Evolutionary conservation across 306 rosid species (phyloP).

Genomic region (Alnus rubra): DNA sequence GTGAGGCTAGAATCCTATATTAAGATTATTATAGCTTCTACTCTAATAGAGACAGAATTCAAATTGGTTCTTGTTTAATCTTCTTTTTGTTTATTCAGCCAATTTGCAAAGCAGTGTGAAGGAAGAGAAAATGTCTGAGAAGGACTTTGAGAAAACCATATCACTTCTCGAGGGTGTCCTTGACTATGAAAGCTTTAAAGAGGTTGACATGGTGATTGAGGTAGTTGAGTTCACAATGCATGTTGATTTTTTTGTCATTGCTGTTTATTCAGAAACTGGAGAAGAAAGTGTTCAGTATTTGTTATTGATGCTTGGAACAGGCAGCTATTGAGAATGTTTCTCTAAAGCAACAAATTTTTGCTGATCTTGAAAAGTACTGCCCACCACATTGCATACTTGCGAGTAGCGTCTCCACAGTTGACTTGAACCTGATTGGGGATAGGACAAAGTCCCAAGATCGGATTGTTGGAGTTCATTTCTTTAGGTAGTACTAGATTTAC

Average conservation of each 20-base stretch:
- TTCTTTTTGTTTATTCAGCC: no score
- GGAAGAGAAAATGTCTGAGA: slow-evolving; percentile 81
- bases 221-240: slow-evolving; percentile 32
- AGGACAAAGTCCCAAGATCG: slow-evolving; percentile 76
- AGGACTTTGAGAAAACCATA: slow-evolving; percentile 54
- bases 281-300: slow-evolving; percentile 13
- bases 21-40: neutral
- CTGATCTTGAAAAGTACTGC: slow-evolving; percentile 91
- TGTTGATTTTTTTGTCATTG: slow-evolving; percentile 13
- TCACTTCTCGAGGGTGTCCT: slow-evolving; percentile 77
- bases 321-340: slow-evolving; percentile 87
- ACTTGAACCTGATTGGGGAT: slow-evolving; percentile 87
- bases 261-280: slow-evolving; percentile 15
- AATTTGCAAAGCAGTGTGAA: slow-evolving; percentile 67
- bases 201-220: slow-evolving; percentile 98
- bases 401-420: slow-evolving; percentile 93
- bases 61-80: neutral
- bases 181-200: slow-evolving; percentile 75
- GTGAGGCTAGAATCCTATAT: slow-evolving; percentile 34
- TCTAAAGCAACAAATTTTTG: slow-evolving; percentile 87
- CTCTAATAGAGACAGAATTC: slow-evolving; percentile 5
- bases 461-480: slow-evolving; percentile 92
- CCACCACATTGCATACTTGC: slow-evolving; percentile 90
- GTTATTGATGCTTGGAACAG: slow-evolving; percentile 53
- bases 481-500: slow-evolving; percentile 52